Evolutionary conservation across 1,284 basidiomycete genomes (phyloP), one percentile per base, ranked within the genome.

Genomic region (Peniophora sp.): DNA sequence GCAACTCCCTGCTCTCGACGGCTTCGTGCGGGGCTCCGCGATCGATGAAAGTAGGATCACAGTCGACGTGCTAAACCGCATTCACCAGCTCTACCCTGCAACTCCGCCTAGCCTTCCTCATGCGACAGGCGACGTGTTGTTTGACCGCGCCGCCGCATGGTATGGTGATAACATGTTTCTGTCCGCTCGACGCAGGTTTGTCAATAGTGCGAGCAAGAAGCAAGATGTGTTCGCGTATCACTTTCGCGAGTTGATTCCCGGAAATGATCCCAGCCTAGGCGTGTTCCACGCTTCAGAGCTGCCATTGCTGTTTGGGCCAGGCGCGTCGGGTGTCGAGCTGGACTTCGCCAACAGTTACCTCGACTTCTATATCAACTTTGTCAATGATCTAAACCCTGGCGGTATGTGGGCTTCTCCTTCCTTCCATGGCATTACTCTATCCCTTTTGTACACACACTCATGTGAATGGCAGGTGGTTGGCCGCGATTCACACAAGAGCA

Each of bases 121-220:
- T 63, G 75, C 75, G 51, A 81, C 78, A 0, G 78, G 79, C 0
- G 79, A 83, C 57, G 75, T 74, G 6, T 62, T 83, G 14, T 82
- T 78, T 48, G 79, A 82, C 55, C 63, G 80, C 48, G 74, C 69
- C 0, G 71, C 64, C 47, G 67, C 78, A 1, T 82, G 74, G 72
- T 83, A 81, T 56, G 76, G 74, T 0, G 77, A 77, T 53, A 66
- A 71, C 49, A 80, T 80, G 75, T 82, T 71, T 59, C 64, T 81
- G 20, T 64, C 72, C 0, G 66, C 76, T 0, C 61, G 78, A 35
- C 65, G 78, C 41, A 63, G 73, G 39, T 73, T 81, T 47, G 76
- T 78, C 53, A 62, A 74, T 27, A 66, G 72, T 35, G 78, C 71
- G 0, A 69, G 78, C 0, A 53, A 67, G 1, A 56, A 66, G n/a